Base-by-base conservation (phyloP, 1,284 basidiomycete genomes). In the Heliocybe sulcata region DNA sequence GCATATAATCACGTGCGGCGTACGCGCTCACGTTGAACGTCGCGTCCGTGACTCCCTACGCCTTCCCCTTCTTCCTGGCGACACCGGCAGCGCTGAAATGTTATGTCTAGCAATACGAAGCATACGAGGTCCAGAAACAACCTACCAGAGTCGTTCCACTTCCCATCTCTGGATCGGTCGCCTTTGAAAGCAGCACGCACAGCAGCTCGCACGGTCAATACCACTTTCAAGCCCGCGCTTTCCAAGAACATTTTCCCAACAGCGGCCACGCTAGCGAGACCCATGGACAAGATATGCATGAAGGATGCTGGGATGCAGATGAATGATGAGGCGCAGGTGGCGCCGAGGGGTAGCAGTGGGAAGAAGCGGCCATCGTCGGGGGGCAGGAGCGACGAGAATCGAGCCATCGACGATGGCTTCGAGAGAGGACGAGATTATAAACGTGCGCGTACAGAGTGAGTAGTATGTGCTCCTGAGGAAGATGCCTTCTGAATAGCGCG, bases 71-170 rank as follows among this genome's bases (percentile, higher is more conserved):
- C 29, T 31, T 31, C 29, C 12, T 12, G 29, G 6, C 29, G 29
- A 4, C 29, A 31, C 29, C 29, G 29, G 29, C 12, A 31, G 29
- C 6, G 29, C 29, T 42, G 38, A 42, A 42, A 42, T 42, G 38
- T 42, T 42, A 42, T 42, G 38, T 42, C 47, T 23, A 49, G 23
- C 22, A 49, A 49, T 22, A 27, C 53, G 56, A 75, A 69, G 65
- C 73, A 77, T 58, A 81, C 78, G 16, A 71, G 80, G 60, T 82
- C 80, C 35, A 78, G 79, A 60, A 64, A 76, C 55, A 67, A 70
- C 19, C 65, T 79, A 22, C 70, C 76, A 26, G 73, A 80, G 62
- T 63, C 69, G 16, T 64, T 76, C 20, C 64, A 79, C 31, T 69
- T 69, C 48, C 61, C 79, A 47, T 66, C 75, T 33, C 69, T 68